A percentile compares a stretch with the other conserved stretches of the same genome.
Conservation (phyloP, 176 grass and related monocot genomes). For the Leersia perrieri region DNA sequence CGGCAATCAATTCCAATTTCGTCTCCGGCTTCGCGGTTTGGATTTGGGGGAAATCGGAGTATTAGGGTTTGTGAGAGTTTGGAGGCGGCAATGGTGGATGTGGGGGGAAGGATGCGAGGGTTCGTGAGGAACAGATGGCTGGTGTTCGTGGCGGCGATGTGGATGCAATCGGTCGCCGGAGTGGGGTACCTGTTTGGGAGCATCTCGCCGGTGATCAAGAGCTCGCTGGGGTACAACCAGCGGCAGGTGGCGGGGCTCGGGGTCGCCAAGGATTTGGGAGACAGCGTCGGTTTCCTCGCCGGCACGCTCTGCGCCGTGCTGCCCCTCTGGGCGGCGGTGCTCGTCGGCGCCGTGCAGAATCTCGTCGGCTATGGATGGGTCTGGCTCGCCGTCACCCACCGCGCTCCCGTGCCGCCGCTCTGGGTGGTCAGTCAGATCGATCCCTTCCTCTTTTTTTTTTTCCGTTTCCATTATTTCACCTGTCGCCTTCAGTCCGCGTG, state of each 20-base stretch:
- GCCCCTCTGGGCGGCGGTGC: slow-evolving; percentile 82
- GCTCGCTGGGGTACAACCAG: slow-evolving; percentile 79
- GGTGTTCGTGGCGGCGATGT: slow-evolving; percentile 96
- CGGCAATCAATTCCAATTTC: background rate
- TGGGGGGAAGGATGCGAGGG: slow-evolving; percentile 25
- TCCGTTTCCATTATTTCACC: background rate
- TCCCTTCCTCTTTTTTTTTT: no score
- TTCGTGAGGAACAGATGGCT: slow-evolving; percentile 80
- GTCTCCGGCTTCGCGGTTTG: background rate
- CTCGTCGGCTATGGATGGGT: slow-evolving; percentile 81
- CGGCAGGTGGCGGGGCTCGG: slow-evolving; percentile 78
- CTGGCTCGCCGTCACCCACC: slow-evolving; percentile 65
- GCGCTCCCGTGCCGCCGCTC: slow-evolving; percentile 58
- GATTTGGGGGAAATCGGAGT: background rate
- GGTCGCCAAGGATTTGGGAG: slow-evolving; percentile 92
- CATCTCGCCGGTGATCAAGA: slow-evolving; percentile 88
- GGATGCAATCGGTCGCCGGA: slow-evolving; percentile 86
- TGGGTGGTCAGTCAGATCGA: slow-evolving; percentile 85
- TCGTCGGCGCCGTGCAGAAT: slow-evolving; percentile 80
- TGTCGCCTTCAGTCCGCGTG: background rate
- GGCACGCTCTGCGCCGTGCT: slow-evolving; percentile 68
- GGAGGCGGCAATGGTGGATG: slow-evolving; percentile 34
- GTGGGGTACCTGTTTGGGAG: slow-evolving; percentile 89
- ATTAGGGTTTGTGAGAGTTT: background rate
- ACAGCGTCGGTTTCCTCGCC: slow-evolving; percentile 84